phyloP scores from a whole-genome alignment of 2,329 filamentous ascomycete genomes.

The Penicillium hesseltinei region DNA sequence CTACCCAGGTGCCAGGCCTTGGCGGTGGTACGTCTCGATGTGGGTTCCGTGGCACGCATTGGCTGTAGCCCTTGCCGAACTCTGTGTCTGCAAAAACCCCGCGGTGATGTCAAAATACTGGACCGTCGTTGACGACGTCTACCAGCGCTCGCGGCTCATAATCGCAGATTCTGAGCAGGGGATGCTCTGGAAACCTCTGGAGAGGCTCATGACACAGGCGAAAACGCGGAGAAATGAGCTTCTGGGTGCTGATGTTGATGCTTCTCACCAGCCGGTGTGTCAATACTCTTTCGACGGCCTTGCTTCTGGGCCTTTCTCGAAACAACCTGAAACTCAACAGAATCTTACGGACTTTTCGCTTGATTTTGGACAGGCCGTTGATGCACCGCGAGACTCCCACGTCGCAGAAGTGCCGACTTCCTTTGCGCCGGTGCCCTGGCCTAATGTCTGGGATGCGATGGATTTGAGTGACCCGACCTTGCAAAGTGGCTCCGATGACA shows the following conservation, averaged over 20 bases:
- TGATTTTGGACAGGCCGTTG: neutral
- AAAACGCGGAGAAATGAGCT: constrained; percentile 16
- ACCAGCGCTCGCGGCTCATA: constrained; percentile 21
- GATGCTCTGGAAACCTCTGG: constrained; percentile 32
- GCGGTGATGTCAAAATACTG: constrained; percentile 22
- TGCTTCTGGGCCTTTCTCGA: neutral
- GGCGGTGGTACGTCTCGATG: constrained; percentile 29
- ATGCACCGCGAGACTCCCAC: neutral
- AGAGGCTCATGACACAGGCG: constrained; percentile 31
- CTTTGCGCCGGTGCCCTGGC: constrained; percentile 14
- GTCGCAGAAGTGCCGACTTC: neutral
- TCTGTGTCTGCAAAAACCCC: constrained; percentile 32
- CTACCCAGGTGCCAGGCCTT: constrained; percentile 22
- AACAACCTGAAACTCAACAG: neutral
- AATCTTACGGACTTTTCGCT: neutral
- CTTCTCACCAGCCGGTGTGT: neutral
- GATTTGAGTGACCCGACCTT: constrained; percentile 16
- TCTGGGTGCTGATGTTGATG: constrained; percentile 1
- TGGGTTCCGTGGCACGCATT: constrained; percentile 37
- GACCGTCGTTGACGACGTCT: constrained; percentile 26
- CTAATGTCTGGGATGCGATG: constrained; percentile 28
- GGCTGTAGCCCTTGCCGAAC: constrained; percentile 33
- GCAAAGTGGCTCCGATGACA: constrained; percentile 12
- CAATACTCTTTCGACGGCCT: neutral
- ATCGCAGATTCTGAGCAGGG: constrained; percentile 30